Evolutionary conservation across 345 rosid species (phyloP).

Genomic region (Euphorbia lathyris): DNA sequence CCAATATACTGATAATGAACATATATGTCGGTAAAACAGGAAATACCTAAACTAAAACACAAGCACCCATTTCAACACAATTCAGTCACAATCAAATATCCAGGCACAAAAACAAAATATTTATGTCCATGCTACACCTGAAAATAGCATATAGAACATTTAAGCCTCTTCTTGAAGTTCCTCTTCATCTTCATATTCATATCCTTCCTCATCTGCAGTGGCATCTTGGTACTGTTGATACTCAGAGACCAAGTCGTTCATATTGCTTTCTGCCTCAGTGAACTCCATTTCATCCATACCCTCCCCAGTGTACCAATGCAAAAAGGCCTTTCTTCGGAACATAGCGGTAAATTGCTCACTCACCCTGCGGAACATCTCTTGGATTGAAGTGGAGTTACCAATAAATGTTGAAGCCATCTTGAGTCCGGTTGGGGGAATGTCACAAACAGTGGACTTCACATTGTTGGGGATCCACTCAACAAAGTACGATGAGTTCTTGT

Average conservation of each 20-base stretch:
- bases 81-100: background rate
- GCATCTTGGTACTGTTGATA: conserved; percentile 87
- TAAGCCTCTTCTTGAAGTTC: conserved; percentile 42
- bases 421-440: conserved; percentile 77
- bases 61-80: background rate
- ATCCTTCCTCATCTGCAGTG: conserved; percentile 68
- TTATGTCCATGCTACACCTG: background rate
- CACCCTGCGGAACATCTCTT: conserved; percentile 79
- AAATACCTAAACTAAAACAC: background rate
- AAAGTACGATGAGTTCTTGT: conserved; percentile 79
- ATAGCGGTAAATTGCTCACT: conserved; percentile 87
- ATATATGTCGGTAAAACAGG: background rate
- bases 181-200: conserved; percentile 52
- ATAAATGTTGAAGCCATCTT: conserved; percentile 74
- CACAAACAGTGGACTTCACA: conserved; percentile 77
- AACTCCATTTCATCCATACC: conserved; percentile 92
- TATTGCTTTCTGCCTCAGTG: conserved; percentile 78
- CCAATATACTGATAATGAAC: background rate
- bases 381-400: conserved; percentile 75
- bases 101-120: conserved; percentile 9
- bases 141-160: background rate
- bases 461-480: conserved; percentile 89
- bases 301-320: conserved; percentile 84
- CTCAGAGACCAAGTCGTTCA: conserved; percentile 77
- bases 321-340: conserved; percentile 87